Evolutionary conservation across 1,284 basidiomycete genomes (phyloP).

Genomic region (Ceratobasidium sp.): DNA sequence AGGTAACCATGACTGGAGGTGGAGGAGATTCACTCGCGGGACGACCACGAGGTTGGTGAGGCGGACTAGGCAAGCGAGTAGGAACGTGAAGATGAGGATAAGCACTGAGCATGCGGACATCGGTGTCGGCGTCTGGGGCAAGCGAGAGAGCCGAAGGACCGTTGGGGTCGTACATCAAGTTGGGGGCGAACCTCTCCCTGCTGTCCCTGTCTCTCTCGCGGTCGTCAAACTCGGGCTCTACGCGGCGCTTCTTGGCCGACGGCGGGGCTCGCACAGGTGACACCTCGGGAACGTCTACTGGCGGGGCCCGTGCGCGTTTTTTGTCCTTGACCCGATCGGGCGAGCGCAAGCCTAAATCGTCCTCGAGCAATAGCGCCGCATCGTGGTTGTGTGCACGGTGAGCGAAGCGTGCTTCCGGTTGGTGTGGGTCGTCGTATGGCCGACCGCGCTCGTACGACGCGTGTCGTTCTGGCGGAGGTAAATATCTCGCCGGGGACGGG

Average conservation of each 20-base stretch:
- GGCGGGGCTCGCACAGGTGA: conserved; percentile 29
- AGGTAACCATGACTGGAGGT: not conserved
- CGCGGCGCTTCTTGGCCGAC: conserved; percentile 29
- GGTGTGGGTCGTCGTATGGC: not conserved
- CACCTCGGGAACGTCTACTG: not conserved
- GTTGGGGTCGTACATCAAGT: conserved; percentile 29
- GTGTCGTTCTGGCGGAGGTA: conserved; percentile 18
- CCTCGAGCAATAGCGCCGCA: conserved; percentile 38
- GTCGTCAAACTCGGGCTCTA: conserved; percentile 10
- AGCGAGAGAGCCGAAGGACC: conserved; percentile 19
- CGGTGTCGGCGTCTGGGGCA: conserved; percentile 27
- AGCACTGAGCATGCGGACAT: conserved; percentile 22
- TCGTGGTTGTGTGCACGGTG: conserved; percentile 40
- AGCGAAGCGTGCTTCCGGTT: not conserved
- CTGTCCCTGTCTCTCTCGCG: not conserved
- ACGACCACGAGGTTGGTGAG: not conserved
- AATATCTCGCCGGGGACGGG: conserved; percentile 8
- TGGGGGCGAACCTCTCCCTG: not conserved
- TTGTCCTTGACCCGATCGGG: conserved; percentile 39
- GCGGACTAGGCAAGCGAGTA: conserved; percentile 26
- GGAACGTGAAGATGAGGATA: conserved; percentile 42
- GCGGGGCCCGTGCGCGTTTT: conserved; percentile 29
- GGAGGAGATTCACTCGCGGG: not conserved
- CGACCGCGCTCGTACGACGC: conserved; percentile 8
- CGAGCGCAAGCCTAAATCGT: conserved; percentile 42